Base-by-base conservation (phyloP, 2,329 filamentous ascomycete genomes). In the Hymenoscyphus infarciens region DNA sequence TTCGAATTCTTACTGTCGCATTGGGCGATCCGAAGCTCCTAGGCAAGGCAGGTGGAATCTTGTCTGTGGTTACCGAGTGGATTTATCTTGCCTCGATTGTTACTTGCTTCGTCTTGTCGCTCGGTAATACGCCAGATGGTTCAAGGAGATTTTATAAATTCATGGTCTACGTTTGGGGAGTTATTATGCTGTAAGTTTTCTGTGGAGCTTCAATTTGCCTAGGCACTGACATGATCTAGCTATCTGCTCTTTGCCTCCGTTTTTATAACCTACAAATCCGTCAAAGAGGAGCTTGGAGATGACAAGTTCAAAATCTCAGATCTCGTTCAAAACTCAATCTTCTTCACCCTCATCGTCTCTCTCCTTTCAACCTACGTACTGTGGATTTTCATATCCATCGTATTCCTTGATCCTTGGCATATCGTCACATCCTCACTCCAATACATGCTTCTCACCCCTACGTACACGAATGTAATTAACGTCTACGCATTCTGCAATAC, bases 401-500 rank as follows among this genome's bases (percentile, higher is more conserved):
- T 98, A 69, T 97, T 97, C 87, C 86, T 97, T 75, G 94, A 98
- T 75, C 94, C 94, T 1, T 98, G 94, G 94, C 94, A 98, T 78
- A 97, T 98, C 91, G 82, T 96, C 74, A 97, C 94, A 16, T 87
- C 89, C 63, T 91, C 97, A 75, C 76, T 92, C 53, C 94, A 97
- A 83, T 98, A 98, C 76, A 86, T 97, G 71, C 85, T 97, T 52
- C 83, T 98, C 63, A 96, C 93, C 0, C 94, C 94, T 0, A 96
- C 93, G 0, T 98, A 96, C 79, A 95, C 94, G 79, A 98, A 97
- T 77, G 92, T 97, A 61, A 87, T 98, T 72, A 98, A 97, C 80
- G 94, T 98, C 61, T 98, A 97, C 77, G 94, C 94, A 64, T 98
- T 98, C 78, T 97, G 92, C 80, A 97, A 97, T 78, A 96, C 92